Base-by-base conservation (phyloP, 305 asterid genomes). In the Rubia peregrina region DNA sequence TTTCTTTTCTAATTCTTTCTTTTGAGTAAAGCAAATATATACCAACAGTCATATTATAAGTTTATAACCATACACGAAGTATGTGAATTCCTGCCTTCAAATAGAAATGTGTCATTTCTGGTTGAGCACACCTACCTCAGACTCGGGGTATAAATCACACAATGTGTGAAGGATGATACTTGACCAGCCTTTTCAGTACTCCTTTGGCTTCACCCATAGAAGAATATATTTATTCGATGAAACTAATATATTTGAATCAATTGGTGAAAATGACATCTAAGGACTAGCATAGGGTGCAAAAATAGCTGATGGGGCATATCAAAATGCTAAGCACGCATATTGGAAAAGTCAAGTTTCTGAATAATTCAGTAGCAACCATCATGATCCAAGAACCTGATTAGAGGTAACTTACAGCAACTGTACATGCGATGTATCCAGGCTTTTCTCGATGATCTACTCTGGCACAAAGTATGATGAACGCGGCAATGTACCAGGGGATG, bases 401-500 rank as follows among this genome's bases (percentile, higher is more conserved):
- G 60, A 69, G 73, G 80, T 61, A 48, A 77, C 93, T 92, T 85
- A 92, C 98, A 66, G 93, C 98, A 48, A 90, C 72, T 16, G 88
- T 75, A 74, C 85, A 78, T 74, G 90, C 82, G 59, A 89, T 77
- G 36, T 86, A 89, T 75, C 96, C 98, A 0, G 98, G 84, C 78
- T 92, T 92, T 85, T 92, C 98, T 42, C 97, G 96, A 71, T 82
- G 89, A 72, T 92, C 97, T 68, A 90, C 44, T 74, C 84, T 86
- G 73, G 91, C 85, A 75, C 88, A 87, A 33, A 86, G 49, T 48
- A 89, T 74, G 73, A 90, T 71, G 74, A 92, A 70, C 30, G 84
- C 91, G 30, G 81, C 98, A 65, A 89, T 14, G 59, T 89, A 90
- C 97, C 98, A 92, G 24, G 96, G 98, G 69, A 92, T 84, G 69